Evolutionary conservation across 495 filamentous ascomycete species (phyloP), one percentile per base, ranked within the genome.

Genomic region (Margaritispora aquatica): DNA sequence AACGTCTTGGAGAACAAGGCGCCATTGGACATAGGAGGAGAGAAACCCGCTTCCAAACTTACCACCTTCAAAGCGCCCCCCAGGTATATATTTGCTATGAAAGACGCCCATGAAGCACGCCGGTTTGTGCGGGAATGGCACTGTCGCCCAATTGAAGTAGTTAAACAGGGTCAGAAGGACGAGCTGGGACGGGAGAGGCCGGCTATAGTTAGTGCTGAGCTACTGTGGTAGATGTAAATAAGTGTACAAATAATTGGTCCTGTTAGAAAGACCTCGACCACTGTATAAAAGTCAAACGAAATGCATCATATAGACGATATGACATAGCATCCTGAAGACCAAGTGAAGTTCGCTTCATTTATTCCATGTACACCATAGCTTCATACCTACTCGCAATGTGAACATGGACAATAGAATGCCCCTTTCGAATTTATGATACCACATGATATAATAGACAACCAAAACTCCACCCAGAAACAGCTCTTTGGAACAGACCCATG

Each of bases 71-170:
- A 26, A 23, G 11, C 23, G 44, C 69, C 68, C 41, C 51, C 64
- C 2, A 72, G 73, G 34, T 86, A 77, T 66, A 71, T 83, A 27
- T 59, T 84, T 20, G 69, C 71, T 3, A 81, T 86, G 53, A 58
- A 49, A 41, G 74, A 79, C 22, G 61, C 65, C 9, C 64, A 66
- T 17, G 81, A 84, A 65, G 79, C 80, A 21, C 73, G 76, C 44
- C 71, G 83, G 61, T 86, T 86, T 63, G 77, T 81, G 2, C 71
- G 80, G 62, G 63, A 61, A 50, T 85, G 82, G 82, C 81, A 86
- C 69, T 65, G 73, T 26, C 69, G 78, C 48, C 69, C 75, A 44
- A 64, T 82, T 55, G 68, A 69, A 3, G 13, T 67, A 29, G 17
- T 44, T 17, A 44, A n/a, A 9, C 7, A 17, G 38, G 38, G 38